phyloP scores from a whole-genome alignment of 106 monocot species.

The Platanthera guangdongensis region DNA sequence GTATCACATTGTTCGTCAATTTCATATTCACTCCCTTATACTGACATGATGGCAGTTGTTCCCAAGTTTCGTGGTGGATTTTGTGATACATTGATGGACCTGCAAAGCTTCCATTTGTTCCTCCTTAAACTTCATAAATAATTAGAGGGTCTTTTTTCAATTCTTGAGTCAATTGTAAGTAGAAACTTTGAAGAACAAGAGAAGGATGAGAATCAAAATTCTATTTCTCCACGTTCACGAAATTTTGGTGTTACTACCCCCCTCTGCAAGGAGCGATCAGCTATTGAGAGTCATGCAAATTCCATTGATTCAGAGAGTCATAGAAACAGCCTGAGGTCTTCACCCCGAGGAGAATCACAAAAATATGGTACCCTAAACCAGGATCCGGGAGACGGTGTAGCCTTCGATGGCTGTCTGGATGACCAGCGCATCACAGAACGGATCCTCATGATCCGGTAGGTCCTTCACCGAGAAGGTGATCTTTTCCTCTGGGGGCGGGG shows the following conservation, averaged over 20 bases:
- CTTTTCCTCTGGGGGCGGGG: no score
- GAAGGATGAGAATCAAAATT: slow-evolving; percentile 58
- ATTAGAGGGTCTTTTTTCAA: slow-evolving; percentile 51
- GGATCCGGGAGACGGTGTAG: no score
- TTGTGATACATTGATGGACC: slow-evolving; percentile 63
- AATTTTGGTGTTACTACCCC: slow-evolving; percentile 24
- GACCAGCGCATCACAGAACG: no score
- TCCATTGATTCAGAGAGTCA: slow-evolving; percentile 33
- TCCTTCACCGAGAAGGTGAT: no score
- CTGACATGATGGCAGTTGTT: slow-evolving; percentile 31
- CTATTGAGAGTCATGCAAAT: slow-evolving; percentile 19
- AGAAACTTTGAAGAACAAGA: slow-evolving; percentile 55
- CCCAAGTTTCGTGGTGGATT: slow-evolving; percentile 80
- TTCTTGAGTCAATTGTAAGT: slow-evolving; percentile 48
- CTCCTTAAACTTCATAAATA: slow-evolving; percentile 49
- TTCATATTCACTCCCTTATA: slow-evolving; percentile 23
- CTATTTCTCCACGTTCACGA: slow-evolving; percentile 6
- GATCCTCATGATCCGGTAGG: no score
- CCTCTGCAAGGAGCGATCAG: slow-evolving; percentile 18
- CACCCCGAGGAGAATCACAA: slow-evolving; percentile 16
- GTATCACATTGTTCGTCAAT: slow-evolving; percentile 2
- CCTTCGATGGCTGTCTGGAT: no score
- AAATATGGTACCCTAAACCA: slow-evolving; percentile 50
- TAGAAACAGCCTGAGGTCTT: slow-evolving; percentile 30
- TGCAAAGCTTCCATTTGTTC: slow-evolving; percentile 79